Conservation (phyloP, 495 filamentous ascomycete species). For the Monascus purpureus region DNA sequence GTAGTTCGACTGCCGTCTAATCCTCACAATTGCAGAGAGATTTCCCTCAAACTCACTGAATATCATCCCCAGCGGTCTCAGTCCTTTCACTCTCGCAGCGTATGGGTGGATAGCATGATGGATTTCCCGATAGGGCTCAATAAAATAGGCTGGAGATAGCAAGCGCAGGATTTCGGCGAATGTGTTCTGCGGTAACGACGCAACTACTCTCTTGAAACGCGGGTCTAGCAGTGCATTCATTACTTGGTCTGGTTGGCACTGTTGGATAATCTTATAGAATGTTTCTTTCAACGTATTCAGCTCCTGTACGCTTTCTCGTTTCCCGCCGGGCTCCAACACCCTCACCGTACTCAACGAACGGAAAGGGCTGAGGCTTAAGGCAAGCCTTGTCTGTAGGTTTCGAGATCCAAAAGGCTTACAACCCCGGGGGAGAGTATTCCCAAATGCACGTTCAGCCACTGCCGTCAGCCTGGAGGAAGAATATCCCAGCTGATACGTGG, state of each 20-base stretch:
- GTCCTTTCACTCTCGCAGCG: slow-evolving; percentile 13
- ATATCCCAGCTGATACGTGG: neutral
- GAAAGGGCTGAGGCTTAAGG: too few species aligned
- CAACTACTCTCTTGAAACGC: slow-evolving; percentile 18
- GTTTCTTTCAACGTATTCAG: slow-evolving; percentile 5
- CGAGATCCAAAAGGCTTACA: neutral
- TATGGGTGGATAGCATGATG: slow-evolving; percentile 31
- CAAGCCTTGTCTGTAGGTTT: neutral
- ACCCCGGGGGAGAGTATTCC: too few species aligned
- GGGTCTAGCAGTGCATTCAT: slow-evolving; percentile 21
- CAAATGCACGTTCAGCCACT: too few species aligned
- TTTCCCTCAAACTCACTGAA: slow-evolving; percentile 27
- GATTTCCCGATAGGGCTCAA: slow-evolving; percentile 34
- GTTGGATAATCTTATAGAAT: slow-evolving; percentile 17
- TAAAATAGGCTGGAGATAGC: slow-evolving; percentile 28
- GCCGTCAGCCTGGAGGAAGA: neutral
- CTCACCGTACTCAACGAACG: neutral
- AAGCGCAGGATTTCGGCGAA: slow-evolving; percentile 25
- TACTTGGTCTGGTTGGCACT: slow-evolving; percentile 25
- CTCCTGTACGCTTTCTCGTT: neutral
- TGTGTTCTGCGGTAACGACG: slow-evolving; percentile 14
- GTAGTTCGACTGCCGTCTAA: slow-evolving; percentile 15
- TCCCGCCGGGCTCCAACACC: neutral
- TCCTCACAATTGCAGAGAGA: slow-evolving; percentile 21
- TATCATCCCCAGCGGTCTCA: slow-evolving; percentile 14